phyloP scores from a whole-genome alignment of 2,329 filamentous ascomycete genomes.

The Colletotrichum horii region DNA sequence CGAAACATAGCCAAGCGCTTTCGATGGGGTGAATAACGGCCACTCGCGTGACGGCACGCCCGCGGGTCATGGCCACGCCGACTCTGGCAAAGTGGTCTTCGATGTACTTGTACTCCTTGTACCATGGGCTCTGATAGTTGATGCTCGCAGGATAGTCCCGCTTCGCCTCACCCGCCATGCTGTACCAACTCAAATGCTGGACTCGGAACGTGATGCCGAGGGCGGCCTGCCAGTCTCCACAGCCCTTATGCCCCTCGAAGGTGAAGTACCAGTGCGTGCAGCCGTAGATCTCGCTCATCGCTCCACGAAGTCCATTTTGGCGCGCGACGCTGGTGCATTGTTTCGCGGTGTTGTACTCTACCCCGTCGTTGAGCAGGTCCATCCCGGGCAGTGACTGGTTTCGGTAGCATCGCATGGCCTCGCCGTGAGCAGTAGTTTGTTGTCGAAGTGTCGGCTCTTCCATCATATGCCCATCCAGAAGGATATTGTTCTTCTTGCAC shows the following conservation, averaged over 20 bases:
- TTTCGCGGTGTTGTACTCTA: slow-evolving; percentile 37
- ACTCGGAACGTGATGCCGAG: slow-evolving; percentile 36
- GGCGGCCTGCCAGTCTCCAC: slow-evolving; percentile 37
- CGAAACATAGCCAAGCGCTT: slow-evolving; percentile 36
- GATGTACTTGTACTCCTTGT: slow-evolving; percentile 33
- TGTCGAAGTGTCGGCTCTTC: slow-evolving; percentile 34
- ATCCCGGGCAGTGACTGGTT: slow-evolving; percentile 35
- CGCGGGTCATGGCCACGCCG: slow-evolving; percentile 32
- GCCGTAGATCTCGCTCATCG: slow-evolving; percentile 35
- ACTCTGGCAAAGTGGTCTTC: slow-evolving; percentile 37
- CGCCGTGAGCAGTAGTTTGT: slow-evolving; percentile 34
- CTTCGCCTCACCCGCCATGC: slow-evolving; percentile 37
- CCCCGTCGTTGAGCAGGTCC: slow-evolving; percentile 32
- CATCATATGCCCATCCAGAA: slow-evolving; percentile 36
- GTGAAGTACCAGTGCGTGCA: slow-evolving; percentile 35
- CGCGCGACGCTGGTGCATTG: slow-evolving; percentile 33
- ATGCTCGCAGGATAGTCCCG: slow-evolving; percentile 35
- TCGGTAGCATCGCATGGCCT: slow-evolving; percentile 36
- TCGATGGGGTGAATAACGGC: slow-evolving; percentile 37
- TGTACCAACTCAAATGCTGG: slow-evolving; percentile 35
- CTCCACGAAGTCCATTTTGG: slow-evolving; percentile 31
- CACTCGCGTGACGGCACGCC: slow-evolving; percentile 30
- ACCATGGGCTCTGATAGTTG: slow-evolving; percentile 37
- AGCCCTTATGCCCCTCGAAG: slow-evolving; percentile 36
- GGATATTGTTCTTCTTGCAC: slow-evolving; percentile 30